Conservation (phyloP, 768 basidiomycete genomes). For the Mycena vulgaris region DNA sequence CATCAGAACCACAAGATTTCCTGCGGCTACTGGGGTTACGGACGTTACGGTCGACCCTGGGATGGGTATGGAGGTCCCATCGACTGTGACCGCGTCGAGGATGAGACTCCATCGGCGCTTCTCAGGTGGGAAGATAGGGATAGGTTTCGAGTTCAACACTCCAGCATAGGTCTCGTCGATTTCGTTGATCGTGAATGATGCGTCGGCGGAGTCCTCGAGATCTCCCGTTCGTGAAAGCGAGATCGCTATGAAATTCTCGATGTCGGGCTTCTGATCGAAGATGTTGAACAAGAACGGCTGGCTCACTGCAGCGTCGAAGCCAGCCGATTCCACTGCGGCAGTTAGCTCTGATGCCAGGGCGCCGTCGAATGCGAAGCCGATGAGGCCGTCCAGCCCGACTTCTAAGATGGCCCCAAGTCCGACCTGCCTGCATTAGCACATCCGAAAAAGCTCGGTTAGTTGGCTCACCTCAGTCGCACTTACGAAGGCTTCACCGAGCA, state of each 20-base stretch:
- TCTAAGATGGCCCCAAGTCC: neutral
- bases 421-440: neutral
- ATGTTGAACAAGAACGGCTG: constrained; percentile 25
- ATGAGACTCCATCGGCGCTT: constrained; percentile 1
- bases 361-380: constrained; percentile 16
- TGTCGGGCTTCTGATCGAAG: constrained; percentile 3
- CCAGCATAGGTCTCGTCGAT: neutral
- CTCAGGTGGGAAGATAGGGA: neutral
- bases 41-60: neutral
- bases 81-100: neutral
- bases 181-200: constrained; percentile 20
- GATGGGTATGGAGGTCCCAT: neutral
- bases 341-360: neutral
- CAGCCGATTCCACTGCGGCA: neutral
- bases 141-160: neutral
- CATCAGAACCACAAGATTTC: neutral
- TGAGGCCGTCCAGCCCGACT: constrained; percentile 7
- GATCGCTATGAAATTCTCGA: constrained; percentile 23
- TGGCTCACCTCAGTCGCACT: neutral
- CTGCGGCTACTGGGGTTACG: neutral
- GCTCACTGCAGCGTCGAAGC: neutral
- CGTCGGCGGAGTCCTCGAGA: constrained; percentile 13
- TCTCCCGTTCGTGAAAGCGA: constrained; percentile 18
- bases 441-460: too few relatives aligned
- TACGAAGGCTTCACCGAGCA: neutral